Conservation (phyloP, 257 asterid genomes). For the Misopates orontium region DNA sequence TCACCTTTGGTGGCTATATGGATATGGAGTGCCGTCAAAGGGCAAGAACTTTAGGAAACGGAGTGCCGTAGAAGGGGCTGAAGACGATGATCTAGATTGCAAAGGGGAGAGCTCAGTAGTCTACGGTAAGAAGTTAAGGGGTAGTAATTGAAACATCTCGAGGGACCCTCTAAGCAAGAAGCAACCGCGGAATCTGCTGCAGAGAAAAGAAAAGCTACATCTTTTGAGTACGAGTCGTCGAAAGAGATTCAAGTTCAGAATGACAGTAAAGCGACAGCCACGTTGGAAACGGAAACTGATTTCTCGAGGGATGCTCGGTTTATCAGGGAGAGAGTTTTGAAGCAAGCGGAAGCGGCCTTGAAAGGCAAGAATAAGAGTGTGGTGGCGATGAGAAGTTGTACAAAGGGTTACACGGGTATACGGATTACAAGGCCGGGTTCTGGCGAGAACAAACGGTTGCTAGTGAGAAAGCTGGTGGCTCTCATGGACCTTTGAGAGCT, state of each 20-base stretch:
- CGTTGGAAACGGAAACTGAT: conserved; percentile 88
- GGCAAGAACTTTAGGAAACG: conserved; percentile 80
- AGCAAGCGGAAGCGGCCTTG: conserved; percentile 65
- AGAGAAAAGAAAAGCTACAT: conserved; percentile 38
- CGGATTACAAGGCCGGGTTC: conserved; percentile 93
- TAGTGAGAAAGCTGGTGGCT: conserved; percentile 91
- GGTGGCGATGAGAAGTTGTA: conserved; percentile 53
- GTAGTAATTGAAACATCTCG: conserved; percentile 65
- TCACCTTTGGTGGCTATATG: conserved; percentile 26
- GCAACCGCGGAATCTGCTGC: conserved; percentile 36
- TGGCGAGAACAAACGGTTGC: conserved; percentile 86
- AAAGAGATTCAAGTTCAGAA: conserved; percentile 79
- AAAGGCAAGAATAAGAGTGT: conserved; percentile 60
- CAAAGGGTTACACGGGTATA: conserved; percentile 79
- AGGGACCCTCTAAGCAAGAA: conserved; percentile 48
- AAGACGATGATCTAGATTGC: conserved; percentile 56
- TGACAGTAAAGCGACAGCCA: conserved; percentile 79
- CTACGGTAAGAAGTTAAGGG: conserved; percentile 53
- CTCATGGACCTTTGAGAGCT: conserved; percentile 93
- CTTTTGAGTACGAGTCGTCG: conserved; percentile 76
- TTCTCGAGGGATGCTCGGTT: conserved; percentile 83
- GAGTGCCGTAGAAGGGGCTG: conserved; percentile 51
- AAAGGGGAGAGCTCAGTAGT: conserved; percentile 44
- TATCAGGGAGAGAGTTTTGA: conserved; percentile 73
- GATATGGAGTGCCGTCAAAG: conserved; percentile 51